These are phyloP conservation scores for Stephania japonica DNA, from an alignment of 164 flowering plant genomes.

Conservation along the genomic window DNA sequence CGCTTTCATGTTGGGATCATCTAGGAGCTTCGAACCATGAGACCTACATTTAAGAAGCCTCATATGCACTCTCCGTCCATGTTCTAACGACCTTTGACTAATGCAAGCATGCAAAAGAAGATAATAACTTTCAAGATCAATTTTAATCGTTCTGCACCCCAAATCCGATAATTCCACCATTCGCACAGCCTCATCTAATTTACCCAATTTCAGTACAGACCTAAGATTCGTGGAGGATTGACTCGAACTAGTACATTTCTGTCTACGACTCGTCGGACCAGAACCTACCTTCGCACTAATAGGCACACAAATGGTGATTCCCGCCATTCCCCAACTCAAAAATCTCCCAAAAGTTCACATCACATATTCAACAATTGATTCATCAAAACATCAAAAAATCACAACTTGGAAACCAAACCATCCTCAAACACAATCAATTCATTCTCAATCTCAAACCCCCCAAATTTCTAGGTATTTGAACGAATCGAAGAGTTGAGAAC, in stretches of 20 bases:
- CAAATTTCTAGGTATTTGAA: not conserved
- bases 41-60: not conserved
- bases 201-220: not conserved
- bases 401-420: not conserved
- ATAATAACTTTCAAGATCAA: not conserved
- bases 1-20: not conserved
- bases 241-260: not conserved
- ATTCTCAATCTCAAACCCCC: too few species aligned
- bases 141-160: not conserved
- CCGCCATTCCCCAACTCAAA: not conserved
- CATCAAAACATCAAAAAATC: not conserved
- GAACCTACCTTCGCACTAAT: not conserved
- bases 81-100: not conserved
- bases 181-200: constrained; percentile 1
- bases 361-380: not conserved
- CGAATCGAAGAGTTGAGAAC: not conserved
- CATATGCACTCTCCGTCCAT: not conserved
- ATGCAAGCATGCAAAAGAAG: not conserved
- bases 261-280: not conserved
- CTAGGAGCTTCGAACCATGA: not conserved
- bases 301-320: not conserved
- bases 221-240: not conserved
- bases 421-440: too few species aligned
- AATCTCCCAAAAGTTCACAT: not conserved
- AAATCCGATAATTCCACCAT: not conserved